Evolutionary conservation across 73 alveolate species (phyloP), one percentile per base, ranked within the genome.

Genomic region (Tetrahymena borealis): DNA sequence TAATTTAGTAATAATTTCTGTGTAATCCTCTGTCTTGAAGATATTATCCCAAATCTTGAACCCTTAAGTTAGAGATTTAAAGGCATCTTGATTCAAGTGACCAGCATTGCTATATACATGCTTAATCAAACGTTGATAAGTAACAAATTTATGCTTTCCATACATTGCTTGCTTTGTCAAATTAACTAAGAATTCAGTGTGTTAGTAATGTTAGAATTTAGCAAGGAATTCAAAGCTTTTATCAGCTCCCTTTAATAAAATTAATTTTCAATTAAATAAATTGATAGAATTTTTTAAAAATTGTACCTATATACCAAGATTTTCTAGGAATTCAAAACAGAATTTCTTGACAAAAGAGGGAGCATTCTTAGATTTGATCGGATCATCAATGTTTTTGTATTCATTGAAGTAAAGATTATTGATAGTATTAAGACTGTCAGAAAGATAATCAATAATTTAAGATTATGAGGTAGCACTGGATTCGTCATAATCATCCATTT

Each of bases 111-210:
- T 32, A 37, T 91, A 60, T 28, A 91, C 90, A n/a, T 60, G 39
- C 32, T 93, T 93, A 12, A 93, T 85, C 37, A 93, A 33, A n/a
- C 95, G 43, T 8, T 79, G 33, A 18, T 93, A 93, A 5, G 91
- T 90, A 38, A 93, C 91, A 40, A 93, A 40, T 39, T 93, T 93
- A 42, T 93, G 95, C 20, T 93, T 79, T 15, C 95, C 95, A 79
- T 79, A 93, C 38, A 93, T 79, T 11, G 95, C 91, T 93, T 93
- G 18, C 32, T 92, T 38, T 12, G 77, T 90, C 90, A 93, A 39
- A 39, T 42, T 85, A 40, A 79, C 78, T 90, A 93, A 60, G 33
- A 79, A 93, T 38, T 85, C 95, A 39, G 90, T 79, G 39, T 79
- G 79, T 39, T 91, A 42, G 78, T 39, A 93, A 28, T 93, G 95